Evolutionary conservation across 805 yeast species (phyloP).

Genomic region (Lipomyces yamanashiensis): DNA sequence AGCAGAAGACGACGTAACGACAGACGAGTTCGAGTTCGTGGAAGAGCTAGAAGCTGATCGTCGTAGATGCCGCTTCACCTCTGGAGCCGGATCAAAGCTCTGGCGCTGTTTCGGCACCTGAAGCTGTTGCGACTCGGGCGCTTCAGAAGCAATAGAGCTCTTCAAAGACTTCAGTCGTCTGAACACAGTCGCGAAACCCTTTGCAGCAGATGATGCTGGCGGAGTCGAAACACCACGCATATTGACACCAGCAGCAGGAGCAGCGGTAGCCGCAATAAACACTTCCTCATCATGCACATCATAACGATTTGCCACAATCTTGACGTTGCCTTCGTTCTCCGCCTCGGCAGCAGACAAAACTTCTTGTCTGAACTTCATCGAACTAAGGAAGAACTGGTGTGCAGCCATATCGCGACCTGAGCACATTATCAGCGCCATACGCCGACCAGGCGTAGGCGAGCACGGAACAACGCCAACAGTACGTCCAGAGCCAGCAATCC

Average conservation of each 20-base stretch:
- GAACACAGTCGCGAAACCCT: constrained; percentile 12
- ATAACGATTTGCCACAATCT: constrained; percentile 20
- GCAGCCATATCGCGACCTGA: constrained; percentile 28
- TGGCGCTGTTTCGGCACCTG: background rate
- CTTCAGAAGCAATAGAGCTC: background rate
- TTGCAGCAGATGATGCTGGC: constrained; percentile 2
- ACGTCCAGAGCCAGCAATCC: constrained; percentile 11
- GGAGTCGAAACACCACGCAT: background rate
- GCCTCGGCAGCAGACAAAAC: constrained; percentile 5
- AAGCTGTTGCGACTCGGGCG: background rate
- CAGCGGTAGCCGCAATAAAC: constrained; percentile 15
- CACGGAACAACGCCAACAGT: constrained; percentile 10
- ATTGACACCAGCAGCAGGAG: background rate
- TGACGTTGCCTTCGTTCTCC: background rate
- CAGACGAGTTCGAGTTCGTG: constrained; percentile 8
- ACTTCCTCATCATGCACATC: constrained; percentile 37
- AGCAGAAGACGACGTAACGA: constrained; percentile 10
- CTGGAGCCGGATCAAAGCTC: background rate
- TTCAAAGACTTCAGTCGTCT: constrained; percentile 12
- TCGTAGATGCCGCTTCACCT: background rate
- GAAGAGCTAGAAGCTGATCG: constrained; percentile 11
- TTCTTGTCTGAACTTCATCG: constrained; percentile 21
- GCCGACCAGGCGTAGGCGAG: constrained; percentile 32
- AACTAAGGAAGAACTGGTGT: constrained; percentile 26
- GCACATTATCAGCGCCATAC: constrained; percentile 30